Base-by-base conservation (phyloP, 2,329 filamentous ascomycete genomes). In the Diaporthe amygdali region DNA sequence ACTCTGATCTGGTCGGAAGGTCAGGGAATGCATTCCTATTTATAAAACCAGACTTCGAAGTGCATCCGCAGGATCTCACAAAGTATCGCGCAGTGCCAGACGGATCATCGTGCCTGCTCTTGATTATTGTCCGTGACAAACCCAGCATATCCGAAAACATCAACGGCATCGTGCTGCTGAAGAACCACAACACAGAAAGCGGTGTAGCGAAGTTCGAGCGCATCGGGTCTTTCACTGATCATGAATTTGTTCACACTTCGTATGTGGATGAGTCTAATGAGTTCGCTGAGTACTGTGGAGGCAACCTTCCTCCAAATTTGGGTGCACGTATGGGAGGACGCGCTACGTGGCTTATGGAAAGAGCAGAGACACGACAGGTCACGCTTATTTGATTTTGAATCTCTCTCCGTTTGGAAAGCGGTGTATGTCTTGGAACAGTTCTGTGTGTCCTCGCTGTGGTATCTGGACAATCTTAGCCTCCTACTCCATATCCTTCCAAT, bases 241-340 rank as follows among this genome's bases (percentile, higher is more conserved):
- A 2, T 9, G 0, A 5, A 2, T 5, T 7, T 39, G 15, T 7
- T 3, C n/a, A n/a, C n/a, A n/a, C n/a, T n/a, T n/a, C n/a, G n/a
- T 25, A 27, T 5, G 10, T 56, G 54, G 54, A 39, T 27, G 14
- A 20, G 9, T 15, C 54, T 25, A 14, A 14, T 14, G 9, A 39
- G 14, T 44, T 20, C 10, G n/a, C 10, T 22, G 37, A 27, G 15
- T 56, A 56, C n/a, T 27, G 34, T 22, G 54, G 54, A 3, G 54
- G 54, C 6, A 25, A 7, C 6, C 27, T 39, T 15, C 54, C 22
- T 9, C 52, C 20, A n/a, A n/a, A 7, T 41, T 56, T 12, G 9
- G 10, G 3, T 2, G n/a, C 20, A 32, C 2, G 2, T 5, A 3
- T 4, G 3, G 17, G 14, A n/a, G n/a, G 27, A n/a, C n/a, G n/a